Evolutionary conservation across 164 flowering plant species (phyloP).

Genomic region (Macadamia tetraphylla): DNA sequence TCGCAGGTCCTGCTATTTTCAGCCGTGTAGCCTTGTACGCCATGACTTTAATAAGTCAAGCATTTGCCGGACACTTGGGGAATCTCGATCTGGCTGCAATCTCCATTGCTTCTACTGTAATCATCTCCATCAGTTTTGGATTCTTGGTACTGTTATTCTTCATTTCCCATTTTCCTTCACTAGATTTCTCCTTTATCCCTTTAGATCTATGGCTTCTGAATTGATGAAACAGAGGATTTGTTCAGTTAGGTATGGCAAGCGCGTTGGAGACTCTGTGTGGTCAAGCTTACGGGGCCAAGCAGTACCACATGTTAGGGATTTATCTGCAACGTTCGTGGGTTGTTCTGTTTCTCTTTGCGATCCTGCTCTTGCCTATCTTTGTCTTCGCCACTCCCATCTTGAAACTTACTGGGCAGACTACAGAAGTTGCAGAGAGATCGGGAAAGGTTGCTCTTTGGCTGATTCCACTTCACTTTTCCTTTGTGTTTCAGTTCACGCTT

Average conservation of each 20-base stretch:
- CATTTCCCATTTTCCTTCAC: not conserved
- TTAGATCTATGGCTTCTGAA: not conserved
- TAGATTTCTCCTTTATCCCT: not conserved
- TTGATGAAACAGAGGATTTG: not conserved
- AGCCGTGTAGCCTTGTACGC: slow-evolving; percentile 44
- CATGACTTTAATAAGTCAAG: slow-evolving; percentile 47
- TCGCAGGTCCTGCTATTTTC: slow-evolving; percentile 57
- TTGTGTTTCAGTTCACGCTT: slow-evolving; percentile 39
- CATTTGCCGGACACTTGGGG: slow-evolving; percentile 64
- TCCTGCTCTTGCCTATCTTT: slow-evolving; percentile 50
- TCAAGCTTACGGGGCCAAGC: slow-evolving; percentile 78
- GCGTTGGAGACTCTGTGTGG: slow-evolving; percentile 86
- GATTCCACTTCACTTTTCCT: slow-evolving; percentile 47
- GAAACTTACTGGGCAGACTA: slow-evolving; percentile 47
- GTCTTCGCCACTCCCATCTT: slow-evolving; percentile 58
- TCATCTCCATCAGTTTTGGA: slow-evolving; percentile 52
- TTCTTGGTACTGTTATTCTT: slow-evolving; percentile 41
- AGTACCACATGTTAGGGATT: slow-evolving; percentile 60
- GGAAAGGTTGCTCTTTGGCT: slow-evolving; percentile 40
- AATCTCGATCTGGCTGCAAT: slow-evolving; percentile 56
- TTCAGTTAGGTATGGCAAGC: slow-evolving; percentile 78
- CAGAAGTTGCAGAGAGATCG: slow-evolving; percentile 54
- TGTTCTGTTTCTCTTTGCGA: slow-evolving; percentile 41
- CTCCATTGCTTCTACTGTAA: slow-evolving; percentile 46
- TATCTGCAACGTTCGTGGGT: slow-evolving; percentile 90